phyloP scores from a whole-genome alignment of 768 basidiomycete species.

The Rhodotorula kratochvilovae region DNA sequence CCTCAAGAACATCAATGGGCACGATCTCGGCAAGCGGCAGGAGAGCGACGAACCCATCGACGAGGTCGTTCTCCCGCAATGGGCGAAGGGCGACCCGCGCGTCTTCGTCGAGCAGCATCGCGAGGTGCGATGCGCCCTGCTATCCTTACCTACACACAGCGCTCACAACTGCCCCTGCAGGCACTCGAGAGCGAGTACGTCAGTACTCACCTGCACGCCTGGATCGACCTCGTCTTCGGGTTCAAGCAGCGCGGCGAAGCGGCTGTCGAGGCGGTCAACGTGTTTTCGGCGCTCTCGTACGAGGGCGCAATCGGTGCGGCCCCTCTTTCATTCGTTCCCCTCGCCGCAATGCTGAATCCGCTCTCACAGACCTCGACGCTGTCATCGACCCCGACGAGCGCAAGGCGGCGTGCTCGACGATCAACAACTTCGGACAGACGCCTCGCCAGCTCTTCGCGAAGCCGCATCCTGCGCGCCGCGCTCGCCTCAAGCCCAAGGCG shows the following conservation, averaged over 20 bases:
- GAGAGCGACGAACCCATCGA: conserved; percentile 74
- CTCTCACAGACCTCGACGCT: conserved; percentile 65
- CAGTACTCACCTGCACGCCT: conserved; percentile 72
- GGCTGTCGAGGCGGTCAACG: conserved; percentile 69
- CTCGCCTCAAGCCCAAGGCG: neutral
- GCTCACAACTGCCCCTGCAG: conserved; percentile 47
- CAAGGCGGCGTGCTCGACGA: conserved; percentile 88
- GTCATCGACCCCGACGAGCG: conserved; percentile 82
- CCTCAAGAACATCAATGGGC: conserved; percentile 68
- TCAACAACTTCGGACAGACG: conserved; percentile 93
- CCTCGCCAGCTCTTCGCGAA: conserved; percentile 74
- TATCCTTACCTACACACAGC: neutral
- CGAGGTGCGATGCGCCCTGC: conserved; percentile 50
- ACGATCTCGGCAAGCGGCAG: conserved; percentile 73
- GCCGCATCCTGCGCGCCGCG: conserved; percentile 69
- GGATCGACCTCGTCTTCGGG: conserved; percentile 87
- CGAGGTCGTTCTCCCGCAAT: conserved; percentile 80
- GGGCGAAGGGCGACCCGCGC: conserved; percentile 79
- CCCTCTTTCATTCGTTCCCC: neutral
- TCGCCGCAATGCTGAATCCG: neutral
- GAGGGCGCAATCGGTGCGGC: conserved; percentile 74
- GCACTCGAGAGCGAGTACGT: conserved; percentile 83
- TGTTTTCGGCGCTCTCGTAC: conserved; percentile 88
- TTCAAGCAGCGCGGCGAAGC: conserved; percentile 52
- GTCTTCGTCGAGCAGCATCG: conserved; percentile 76